A percentile compares a stretch with the other conserved stretches of the same genome.
Evolutionary conservation across 345 rosid genomes (phyloP).

Genomic region (Toxicodendron radicans): DNA sequence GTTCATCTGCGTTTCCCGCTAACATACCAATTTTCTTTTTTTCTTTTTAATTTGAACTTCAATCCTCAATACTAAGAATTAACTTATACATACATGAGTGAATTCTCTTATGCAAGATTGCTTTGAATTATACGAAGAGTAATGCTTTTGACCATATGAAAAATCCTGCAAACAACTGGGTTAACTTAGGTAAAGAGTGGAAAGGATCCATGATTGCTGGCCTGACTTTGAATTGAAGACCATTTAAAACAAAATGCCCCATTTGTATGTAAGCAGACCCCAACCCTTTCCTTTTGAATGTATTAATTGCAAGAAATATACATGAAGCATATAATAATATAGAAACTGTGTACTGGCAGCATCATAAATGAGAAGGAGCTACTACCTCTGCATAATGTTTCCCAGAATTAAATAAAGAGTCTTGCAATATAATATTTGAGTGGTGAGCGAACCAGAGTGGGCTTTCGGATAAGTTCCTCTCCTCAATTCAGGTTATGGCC

Average conservation of each 20-base stretch:
- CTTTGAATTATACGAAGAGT: too few relatives aligned
- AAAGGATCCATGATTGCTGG: not conserved
- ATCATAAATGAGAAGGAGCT: conserved; percentile 19
- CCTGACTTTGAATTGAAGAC: not conserved
- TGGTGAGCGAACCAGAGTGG: not conserved
- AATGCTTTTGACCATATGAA: too few relatives aligned
- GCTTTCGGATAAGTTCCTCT: not conserved
- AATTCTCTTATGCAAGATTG: too few relatives aligned
- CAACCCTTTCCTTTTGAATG: conserved; percentile 1
- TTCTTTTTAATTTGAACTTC: too few relatives aligned
- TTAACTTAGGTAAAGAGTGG: too few relatives aligned
- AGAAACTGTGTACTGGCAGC: not conserved
- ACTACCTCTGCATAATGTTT: not conserved
- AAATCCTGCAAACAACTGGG: too few relatives aligned
- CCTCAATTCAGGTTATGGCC: not conserved
- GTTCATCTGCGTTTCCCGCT: too few relatives aligned
- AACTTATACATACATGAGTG: too few relatives aligned
- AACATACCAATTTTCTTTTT: too few relatives aligned
- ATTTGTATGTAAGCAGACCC: conserved; percentile 3
- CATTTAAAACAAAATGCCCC: not conserved
- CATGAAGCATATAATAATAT: not conserved
- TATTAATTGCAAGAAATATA: conserved; percentile 15
- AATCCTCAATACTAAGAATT: too few relatives aligned
- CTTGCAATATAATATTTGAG: too few relatives aligned
- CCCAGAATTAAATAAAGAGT: not conserved